These are phyloP conservation scores for Dictyostelium purpureum DNA, from an alignment of 78 protist species.

Conservation along the genomic window DNA sequence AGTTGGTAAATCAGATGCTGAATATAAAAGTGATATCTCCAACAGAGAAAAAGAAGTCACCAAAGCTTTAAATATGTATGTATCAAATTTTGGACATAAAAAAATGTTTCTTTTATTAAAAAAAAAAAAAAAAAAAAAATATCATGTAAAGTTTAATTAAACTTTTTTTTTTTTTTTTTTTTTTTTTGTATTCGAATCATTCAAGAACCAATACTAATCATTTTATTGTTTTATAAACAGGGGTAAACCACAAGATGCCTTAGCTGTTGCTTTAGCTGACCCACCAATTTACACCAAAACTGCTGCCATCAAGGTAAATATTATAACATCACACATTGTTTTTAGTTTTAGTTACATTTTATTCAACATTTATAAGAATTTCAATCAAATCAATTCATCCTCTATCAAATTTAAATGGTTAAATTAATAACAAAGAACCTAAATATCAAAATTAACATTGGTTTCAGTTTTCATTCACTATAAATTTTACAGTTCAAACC, in stretches of 20 bases:
- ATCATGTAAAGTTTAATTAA: neutral
- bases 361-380: neutral
- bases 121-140: too few relatives aligned
- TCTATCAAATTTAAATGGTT: neutral
- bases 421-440: neutral
- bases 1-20: slow-evolving; percentile 72
- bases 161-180: neutral
- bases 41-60: slow-evolving; percentile 56
- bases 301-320: slow-evolving; percentile 50
- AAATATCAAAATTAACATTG: neutral
- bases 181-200: neutral
- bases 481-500: too few relatives aligned
- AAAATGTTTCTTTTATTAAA: too few relatives aligned
- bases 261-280: slow-evolving; percentile 35
- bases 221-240: neutral
- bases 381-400: neutral
- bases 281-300: slow-evolving; percentile 74
- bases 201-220: neutral
- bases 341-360: neutral
- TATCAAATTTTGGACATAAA: neutral
- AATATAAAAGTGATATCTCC: slow-evolving; percentile 53
- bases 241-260: slow-evolving; percentile 61
- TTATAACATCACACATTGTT: neutral
- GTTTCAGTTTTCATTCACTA: too few relatives aligned
- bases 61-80: slow-evolving; percentile 53